These are phyloP conservation scores for Ramularia collo-cygni DNA, from an alignment of 2,329 filamentous ascomycete genomes.

Conservation along the genomic window DNA sequence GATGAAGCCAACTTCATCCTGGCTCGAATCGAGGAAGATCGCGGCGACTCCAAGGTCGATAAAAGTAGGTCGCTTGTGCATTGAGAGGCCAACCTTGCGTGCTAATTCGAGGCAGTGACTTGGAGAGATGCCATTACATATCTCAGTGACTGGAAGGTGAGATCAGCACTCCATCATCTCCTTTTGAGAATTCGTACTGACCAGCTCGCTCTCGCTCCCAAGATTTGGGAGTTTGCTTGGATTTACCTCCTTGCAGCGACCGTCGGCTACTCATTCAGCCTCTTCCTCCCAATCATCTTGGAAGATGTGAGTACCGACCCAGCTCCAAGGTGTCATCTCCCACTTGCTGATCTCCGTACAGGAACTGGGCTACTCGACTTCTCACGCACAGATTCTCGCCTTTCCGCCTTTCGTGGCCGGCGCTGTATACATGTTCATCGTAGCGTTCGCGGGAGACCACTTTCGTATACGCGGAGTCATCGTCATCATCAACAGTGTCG, in stretches of 20 bases:
- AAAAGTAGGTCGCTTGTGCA: neutral
- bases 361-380: conserved; percentile 32
- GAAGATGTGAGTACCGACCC: conserved; percentile 7
- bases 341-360: no score
- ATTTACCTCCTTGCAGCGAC: conserved; percentile 22
- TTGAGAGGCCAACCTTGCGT: no score
- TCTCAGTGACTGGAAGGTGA: conserved; percentile 32
- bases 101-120: neutral
- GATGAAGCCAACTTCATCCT: conserved; percentile 25
- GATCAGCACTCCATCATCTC: no score
- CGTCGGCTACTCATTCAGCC: conserved; percentile 30
- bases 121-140: conserved; percentile 21
- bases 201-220: no score
- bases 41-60: conserved; percentile 31
- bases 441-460: conserved; percentile 17
- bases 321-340: no score
- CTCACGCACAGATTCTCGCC: conserved; percentile 28
- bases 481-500: conserved; percentile 13
- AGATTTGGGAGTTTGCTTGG: conserved; percentile 31
- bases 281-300: conserved; percentile 36
- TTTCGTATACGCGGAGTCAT: conserved; percentile 18
- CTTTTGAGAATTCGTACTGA: no score
- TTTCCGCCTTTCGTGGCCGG: conserved; percentile 31
- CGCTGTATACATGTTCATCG: conserved; percentile 25
- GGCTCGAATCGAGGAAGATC: conserved; percentile 32